Conservation (phyloP, 108 stramenopile genomes). For the Skeletonema tropicum region DNA sequence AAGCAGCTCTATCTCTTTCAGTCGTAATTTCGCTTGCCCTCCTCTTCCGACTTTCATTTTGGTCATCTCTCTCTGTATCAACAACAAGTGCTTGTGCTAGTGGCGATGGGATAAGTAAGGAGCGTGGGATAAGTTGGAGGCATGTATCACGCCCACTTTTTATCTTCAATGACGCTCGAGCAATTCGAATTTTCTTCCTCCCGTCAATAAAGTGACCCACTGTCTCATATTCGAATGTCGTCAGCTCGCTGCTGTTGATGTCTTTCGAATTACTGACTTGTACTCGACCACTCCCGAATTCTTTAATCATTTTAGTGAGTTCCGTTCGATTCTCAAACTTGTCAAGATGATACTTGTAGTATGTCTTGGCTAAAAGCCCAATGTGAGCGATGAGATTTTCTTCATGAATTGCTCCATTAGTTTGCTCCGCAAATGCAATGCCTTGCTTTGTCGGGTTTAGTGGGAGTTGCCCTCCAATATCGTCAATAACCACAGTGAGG, state of each 20-base stretch:
- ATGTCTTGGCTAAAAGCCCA: conserved; percentile 30
- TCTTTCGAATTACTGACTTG: neutral
- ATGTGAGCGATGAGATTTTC: conserved; percentile 41
- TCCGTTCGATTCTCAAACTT: conserved; percentile 19
- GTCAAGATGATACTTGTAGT: conserved; percentile 23
- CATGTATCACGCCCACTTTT: neutral
- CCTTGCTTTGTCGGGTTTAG: conserved; percentile 42
- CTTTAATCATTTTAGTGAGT: conserved; percentile 14
- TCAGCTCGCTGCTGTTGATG: conserved; percentile 18
- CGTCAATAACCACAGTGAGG: conserved; percentile 29
- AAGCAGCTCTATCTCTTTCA: neutral
- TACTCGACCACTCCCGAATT: conserved; percentile 1
- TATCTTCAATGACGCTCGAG: neutral
- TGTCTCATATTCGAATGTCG: conserved; percentile 4
- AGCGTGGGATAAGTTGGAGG: neutral
- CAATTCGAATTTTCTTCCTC: neutral
- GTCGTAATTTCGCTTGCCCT: neutral
- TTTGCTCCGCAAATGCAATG: conserved; percentile 34
- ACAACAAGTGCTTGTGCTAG: neutral
- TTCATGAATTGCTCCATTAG: conserved; percentile 29
- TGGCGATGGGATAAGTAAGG: neutral
- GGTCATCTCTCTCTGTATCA: neutral
- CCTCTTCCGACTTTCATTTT: neutral
- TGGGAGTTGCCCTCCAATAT: conserved; percentile 30
- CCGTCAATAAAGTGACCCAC: neutral